phyloP scores from a whole-genome alignment of 768 basidiomycete species.

The Podaxis rugospora region DNA sequence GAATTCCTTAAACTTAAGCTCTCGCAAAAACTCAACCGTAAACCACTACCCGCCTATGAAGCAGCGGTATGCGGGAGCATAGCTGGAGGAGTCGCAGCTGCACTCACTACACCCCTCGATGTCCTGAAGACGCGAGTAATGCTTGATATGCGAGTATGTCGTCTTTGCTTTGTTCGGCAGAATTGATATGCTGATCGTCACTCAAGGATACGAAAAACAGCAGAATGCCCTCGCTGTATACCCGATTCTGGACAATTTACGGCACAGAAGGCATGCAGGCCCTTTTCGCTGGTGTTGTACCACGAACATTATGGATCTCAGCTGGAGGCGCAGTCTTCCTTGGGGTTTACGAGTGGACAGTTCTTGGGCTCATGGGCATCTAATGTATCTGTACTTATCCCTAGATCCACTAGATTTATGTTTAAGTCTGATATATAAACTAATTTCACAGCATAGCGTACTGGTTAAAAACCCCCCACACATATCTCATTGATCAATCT shows the following conservation, averaged over 20 bases:
- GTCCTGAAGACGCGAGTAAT: conserved; percentile 97
- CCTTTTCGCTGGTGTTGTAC: conserved; percentile 83
- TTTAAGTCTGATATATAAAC: neutral
- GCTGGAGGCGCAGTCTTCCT: conserved; percentile 96
- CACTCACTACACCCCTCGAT: conserved; percentile 89
- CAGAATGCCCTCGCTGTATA: conserved; percentile 48
- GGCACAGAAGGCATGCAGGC: conserved; percentile 64
- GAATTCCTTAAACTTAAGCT: conserved; percentile 76
- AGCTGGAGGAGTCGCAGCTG: conserved; percentile 88
- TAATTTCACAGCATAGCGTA: neutral
- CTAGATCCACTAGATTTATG: neutral
- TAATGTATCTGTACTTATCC: conserved; percentile 11
- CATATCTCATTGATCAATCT: neutral
- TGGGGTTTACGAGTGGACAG: conserved; percentile 89
- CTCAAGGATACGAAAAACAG: conserved; percentile 46
- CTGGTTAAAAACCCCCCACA: neutral
- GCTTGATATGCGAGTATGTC: conserved; percentile 78
- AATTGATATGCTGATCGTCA: neutral
- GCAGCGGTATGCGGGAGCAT: conserved; percentile 88
- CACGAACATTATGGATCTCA: conserved; percentile 94
- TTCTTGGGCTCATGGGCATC: conserved; percentile 43
- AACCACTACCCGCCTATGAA: conserved; percentile 63
- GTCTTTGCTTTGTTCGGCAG: neutral
- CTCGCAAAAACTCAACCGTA: conserved; percentile 47
- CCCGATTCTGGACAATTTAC: conserved; percentile 65